These are phyloP conservation scores for Barnettozyma populi DNA, from an alignment of 805 yeast species.

Conservation along the genomic window DNA sequence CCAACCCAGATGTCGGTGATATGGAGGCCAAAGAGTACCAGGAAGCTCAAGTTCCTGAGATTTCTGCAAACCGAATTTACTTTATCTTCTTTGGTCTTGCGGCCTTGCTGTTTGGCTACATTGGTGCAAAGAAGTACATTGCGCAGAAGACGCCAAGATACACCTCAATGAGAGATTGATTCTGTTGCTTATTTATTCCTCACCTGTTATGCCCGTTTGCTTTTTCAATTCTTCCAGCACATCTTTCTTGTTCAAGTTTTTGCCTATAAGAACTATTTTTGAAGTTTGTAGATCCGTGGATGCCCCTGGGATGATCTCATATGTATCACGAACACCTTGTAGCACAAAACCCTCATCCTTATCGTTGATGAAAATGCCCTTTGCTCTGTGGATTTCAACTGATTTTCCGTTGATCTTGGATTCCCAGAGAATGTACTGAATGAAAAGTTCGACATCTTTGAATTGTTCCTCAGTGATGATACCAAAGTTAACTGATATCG, in stretches of 20 bases:
- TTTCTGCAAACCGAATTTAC: constrained; percentile 9
- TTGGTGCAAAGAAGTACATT: constrained; percentile 11
- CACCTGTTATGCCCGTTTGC: constrained; percentile 14
- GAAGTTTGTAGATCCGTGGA: constrained; percentile 36
- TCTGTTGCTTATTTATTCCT: not conserved
- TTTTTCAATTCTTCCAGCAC: constrained; percentile 30
- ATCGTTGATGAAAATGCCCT: constrained; percentile 59
- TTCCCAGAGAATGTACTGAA: constrained; percentile 79
- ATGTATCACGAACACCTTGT: constrained; percentile 92
- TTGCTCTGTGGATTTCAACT: constrained; percentile 74
- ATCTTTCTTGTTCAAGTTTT: constrained; percentile 39
- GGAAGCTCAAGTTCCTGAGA: constrained; percentile 13
- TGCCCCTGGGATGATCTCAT: constrained; percentile 58
- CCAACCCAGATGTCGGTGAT: constrained; percentile 16
- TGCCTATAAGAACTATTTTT: constrained; percentile 74
- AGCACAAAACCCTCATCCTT: constrained; percentile 32
- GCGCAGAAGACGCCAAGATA: constrained; percentile 13
- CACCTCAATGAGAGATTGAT: constrained; percentile 24
- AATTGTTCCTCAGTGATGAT: constrained; percentile 31
- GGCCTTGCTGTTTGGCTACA: constrained; percentile 16
- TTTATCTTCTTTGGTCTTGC: constrained; percentile 17
- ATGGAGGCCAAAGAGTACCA: constrained; percentile 18
- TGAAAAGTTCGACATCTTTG: constrained; percentile 47
- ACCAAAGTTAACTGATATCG: constrained; percentile 44
- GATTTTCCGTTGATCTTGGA: constrained; percentile 35